Evolutionary conservation across 2,329 filamentous ascomycete species (phyloP), one percentile per base, ranked within the genome.

Genomic region (Aspergillus aculeatinus): DNA sequence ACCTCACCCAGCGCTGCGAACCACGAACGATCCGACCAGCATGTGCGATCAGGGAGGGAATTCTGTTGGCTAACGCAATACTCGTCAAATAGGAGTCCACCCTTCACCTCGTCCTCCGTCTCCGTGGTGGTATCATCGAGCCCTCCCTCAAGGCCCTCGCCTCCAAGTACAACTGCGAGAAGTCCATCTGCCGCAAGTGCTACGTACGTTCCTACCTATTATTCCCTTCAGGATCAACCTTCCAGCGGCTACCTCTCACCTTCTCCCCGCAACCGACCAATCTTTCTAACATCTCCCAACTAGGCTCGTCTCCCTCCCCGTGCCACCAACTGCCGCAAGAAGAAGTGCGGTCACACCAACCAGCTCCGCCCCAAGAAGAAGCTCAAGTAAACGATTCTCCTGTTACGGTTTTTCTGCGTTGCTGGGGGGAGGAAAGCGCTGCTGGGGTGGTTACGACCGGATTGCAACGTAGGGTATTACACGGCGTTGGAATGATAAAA

Each of bases 311-410:
- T 98, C 68, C 94, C 94, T 71, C 94, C 94, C 73, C 92, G 95
- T 88, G 95, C 95, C 76, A 97, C 94, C 87, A 99, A 99, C 91
- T 99, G 95, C 91, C 88, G 93, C 78, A 98, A 98, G 92, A 93
- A 93, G 86, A 98, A 98, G 89, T 98, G 94, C 84, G 95, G 94
- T 68, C 95, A 98, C 90, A 96, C 90, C 85, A 98, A 98, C 91
- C 95, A 99, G 89, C 91, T 99, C 81, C 92, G 95, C 84, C 95
- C 95, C 82, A 99, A 99, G 94, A 99, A 99, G 93, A 99, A 99
- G 94, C 88, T 96, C 81, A 96, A 97, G 85, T 94, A 89, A 64
- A 71, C 72, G 71, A 75, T 67, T 73, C 68, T 69, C 61, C 69
- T 68, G 68, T 70, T 73, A 66, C 65, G 81, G 84, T 81, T 80